Evolutionary conservation across 2,329 filamentous ascomycete species (phyloP).

Genomic region (Lasiodiplodia sp.): DNA sequence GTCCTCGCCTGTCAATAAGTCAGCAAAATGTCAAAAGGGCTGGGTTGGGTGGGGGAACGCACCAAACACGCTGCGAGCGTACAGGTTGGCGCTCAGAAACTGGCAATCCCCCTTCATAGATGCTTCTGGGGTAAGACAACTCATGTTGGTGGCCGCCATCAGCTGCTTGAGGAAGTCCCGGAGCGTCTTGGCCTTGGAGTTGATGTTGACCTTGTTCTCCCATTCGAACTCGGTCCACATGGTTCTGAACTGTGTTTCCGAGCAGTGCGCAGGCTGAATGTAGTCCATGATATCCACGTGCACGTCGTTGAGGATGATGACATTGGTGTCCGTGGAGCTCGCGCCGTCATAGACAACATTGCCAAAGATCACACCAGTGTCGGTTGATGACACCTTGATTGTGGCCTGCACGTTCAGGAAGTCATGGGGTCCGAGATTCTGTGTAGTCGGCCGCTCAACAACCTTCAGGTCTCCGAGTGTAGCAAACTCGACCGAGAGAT

Average conservation of each 20-base stretch:
- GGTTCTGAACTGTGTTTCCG: constrained; percentile 97
- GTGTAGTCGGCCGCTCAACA: constrained; percentile 93
- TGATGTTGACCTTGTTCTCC: constrained; percentile 99
- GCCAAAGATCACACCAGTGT: constrained; percentile 98
- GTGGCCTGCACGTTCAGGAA: constrained; percentile 99
- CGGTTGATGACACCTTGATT: constrained; percentile 96
- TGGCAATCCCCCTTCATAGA: constrained; percentile 97
- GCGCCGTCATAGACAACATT: constrained; percentile 98
- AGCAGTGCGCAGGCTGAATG: constrained; percentile 95
- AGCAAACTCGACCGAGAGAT: constrained; percentile 97
- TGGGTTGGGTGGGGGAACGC: constrained; percentile 56
- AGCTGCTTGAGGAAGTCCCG: constrained; percentile 91
- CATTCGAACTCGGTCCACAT: constrained; percentile 99
- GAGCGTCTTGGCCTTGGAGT: constrained; percentile 91
- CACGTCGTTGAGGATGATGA: constrained; percentile 96
- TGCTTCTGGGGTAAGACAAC: constrained; percentile 93
- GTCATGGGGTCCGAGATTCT: constrained; percentile 93
- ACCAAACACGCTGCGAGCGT: constrained; percentile 98
- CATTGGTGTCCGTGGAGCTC: constrained; percentile 89
- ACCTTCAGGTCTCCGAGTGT: constrained; percentile 97
- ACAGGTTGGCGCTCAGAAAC: constrained; percentile 95
- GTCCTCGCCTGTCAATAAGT: constrained; percentile 78
- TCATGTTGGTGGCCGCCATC: constrained; percentile 99
- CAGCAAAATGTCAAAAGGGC: neutral
- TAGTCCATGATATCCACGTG: constrained; percentile 99